Conservation (phyloP, 2,329 filamentous ascomycete species). For the Trichoderma hamatum region DNA sequence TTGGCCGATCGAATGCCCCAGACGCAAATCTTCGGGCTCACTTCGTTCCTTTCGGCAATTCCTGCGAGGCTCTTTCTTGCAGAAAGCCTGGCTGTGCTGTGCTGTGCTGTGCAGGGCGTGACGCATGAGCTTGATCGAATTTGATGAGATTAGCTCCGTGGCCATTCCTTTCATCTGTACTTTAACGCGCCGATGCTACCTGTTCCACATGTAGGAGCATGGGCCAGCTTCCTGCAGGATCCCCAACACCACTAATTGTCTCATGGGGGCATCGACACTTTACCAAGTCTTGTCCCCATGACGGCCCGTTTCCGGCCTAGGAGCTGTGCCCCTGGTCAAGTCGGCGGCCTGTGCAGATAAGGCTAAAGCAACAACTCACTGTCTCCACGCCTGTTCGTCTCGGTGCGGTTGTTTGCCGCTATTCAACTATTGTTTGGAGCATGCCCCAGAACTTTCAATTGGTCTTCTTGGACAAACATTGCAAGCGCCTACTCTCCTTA, state of each 20-base stretch:
- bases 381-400: background rate
- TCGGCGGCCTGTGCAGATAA: background rate
- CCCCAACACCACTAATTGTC: conserved; percentile 10
- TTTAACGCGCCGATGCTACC: background rate
- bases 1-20: conserved; percentile 13
- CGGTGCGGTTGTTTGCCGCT: background rate
- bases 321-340: background rate
- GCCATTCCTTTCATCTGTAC: conserved; percentile 2
- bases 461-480: background rate
- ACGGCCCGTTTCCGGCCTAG: conserved; percentile 22
- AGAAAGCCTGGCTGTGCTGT: background rate
- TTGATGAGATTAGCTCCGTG: background rate
- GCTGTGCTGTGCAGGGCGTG: background rate
- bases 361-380: background rate
- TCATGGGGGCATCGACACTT: conserved; percentile 7
- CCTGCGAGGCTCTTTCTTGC: conserved; percentile 23
- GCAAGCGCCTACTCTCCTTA: background rate
- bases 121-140: background rate
- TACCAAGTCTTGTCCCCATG: conserved; percentile 14
- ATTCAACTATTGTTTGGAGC: background rate
- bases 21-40: conserved; percentile 12
- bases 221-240: conserved; percentile 23
- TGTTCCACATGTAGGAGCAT: conserved; percentile 22
- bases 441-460: background rate
- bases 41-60: conserved; percentile 25